Evolutionary conservation across 805 yeast genomes (phyloP).

Genomic region (Pichia nakasei): DNA sequence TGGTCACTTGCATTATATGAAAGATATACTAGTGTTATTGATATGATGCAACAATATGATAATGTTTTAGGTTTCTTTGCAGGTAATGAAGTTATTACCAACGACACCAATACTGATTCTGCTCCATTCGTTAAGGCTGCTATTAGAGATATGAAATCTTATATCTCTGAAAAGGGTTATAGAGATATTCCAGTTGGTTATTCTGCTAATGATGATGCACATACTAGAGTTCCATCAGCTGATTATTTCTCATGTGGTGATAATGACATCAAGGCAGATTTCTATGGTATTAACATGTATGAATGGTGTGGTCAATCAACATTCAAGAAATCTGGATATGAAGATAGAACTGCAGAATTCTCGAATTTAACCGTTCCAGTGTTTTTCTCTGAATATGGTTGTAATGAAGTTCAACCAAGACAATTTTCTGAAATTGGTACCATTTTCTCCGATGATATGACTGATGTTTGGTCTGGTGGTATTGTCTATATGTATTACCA

Average conservation of each 20-base stretch:
- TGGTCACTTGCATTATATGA: constrained; percentile 57
- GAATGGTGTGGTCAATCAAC: constrained; percentile 75
- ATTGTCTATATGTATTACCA: constrained; percentile 79
- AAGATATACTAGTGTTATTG: constrained; percentile 65
- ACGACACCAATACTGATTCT: constrained; percentile 55
- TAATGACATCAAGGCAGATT: constrained; percentile 56
- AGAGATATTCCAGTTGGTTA: constrained; percentile 83
- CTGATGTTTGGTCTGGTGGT: constrained; percentile 86
- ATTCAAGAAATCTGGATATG: constrained; percentile 55
- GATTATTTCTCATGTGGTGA: constrained; percentile 74
- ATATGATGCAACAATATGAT: constrained; percentile 57
- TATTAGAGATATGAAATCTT: constrained; percentile 64
- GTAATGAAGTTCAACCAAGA: constrained; percentile 65
- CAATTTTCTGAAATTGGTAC: constrained; percentile 62
- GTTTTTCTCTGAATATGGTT: constrained; percentile 80
- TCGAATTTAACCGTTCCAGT: constrained; percentile 58
- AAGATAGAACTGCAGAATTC: constrained; percentile 55
- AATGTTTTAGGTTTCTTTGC: constrained; percentile 78
- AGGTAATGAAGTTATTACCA: constrained; percentile 77
- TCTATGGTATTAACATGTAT: constrained; percentile 84
- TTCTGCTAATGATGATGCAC: constrained; percentile 68
- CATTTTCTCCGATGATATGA: constrained; percentile 58
- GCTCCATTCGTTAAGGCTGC: constrained; percentile 83
- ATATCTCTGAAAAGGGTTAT: constrained; percentile 52
- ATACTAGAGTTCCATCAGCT: constrained; percentile 58